Evolutionary conservation across 345 rosid genomes (phyloP), one percentile per base, ranked within the genome.

Genomic region (Camelina neglecta): DNA sequence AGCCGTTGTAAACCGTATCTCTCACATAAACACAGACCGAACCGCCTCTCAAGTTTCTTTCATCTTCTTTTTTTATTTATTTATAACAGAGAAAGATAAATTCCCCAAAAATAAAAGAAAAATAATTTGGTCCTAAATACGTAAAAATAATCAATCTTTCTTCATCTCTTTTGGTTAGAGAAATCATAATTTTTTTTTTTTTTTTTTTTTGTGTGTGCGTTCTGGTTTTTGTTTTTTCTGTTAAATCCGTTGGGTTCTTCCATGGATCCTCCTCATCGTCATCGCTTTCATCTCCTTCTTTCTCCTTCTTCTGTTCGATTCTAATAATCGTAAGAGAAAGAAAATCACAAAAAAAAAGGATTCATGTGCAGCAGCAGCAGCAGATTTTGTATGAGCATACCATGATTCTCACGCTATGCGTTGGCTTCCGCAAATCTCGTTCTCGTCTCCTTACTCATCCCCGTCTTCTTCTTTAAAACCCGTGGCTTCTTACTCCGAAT

Each of bases 401-500:
- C 75, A 82, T 86, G 81, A 59, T 80, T 69, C 81, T 83, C 75
- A 55, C 62, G 80, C 78, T 66, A 93, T 91, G 98, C 97, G 93
- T 76, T 93, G 97, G 93, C 84, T 87, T 72, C 85, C 75, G 33
- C 87, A 77, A 80, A 58, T 86, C 67, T 84, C 91, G 60, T 83
- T 79, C 67, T 79, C 91, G 8, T 72, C 85, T 24, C 65, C 88
- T 41, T 75, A 87, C 0, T 80, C 89, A 11, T 79, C 83, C 44
- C 49, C 70, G 15, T 54, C 81, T 36, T 36, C 72, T 57, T 38
- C 72, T 48, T 55, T 63, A 11, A 74, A 80, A 70, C 36, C 80
- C 18, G 59, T 79, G 65, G 31, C 83, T 21, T 57, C 75, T 0
- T 71, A 84, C 51, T 67, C 73, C 57, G 63, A 81, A 36, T 65